A percentile compares a stretch with the other conserved stretches of the same genome.
Evolutionary conservation across 257 asterid genomes (phyloP).

Genomic region (Solanum sitiens): DNA sequence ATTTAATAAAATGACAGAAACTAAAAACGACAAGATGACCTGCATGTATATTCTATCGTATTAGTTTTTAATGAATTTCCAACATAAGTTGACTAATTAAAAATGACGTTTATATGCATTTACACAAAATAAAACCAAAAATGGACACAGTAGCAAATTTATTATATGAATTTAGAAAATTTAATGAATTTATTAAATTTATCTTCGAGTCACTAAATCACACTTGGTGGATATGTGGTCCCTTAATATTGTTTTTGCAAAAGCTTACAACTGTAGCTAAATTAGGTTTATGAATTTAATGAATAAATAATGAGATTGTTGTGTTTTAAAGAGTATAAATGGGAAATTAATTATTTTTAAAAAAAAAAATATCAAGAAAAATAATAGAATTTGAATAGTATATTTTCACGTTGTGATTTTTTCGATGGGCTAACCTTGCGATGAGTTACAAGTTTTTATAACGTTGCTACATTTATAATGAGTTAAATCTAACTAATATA

Average conservation of each 20-base stretch:
- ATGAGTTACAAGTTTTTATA: no score
- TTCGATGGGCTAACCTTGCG: no score
- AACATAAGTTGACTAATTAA: neutral
- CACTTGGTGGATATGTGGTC: neutral
- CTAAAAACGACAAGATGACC: neutral
- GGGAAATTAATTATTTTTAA: no score
- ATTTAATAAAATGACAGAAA: neutral
- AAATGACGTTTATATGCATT: neutral
- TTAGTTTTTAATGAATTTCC: neutral
- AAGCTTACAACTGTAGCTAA: neutral
- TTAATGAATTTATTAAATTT: neutral
- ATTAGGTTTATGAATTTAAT: neutral
- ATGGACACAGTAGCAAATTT: neutral
- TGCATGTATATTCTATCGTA: neutral
- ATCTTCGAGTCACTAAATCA: neutral
- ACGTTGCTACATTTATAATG: no score
- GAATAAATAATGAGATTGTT: neutral
- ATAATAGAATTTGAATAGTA: no score
- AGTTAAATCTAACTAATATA: no score
- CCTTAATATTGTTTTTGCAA: neutral
- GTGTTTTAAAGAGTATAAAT: neutral
- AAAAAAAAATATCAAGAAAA: no score
- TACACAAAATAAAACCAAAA: neutral
- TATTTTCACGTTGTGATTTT: no score
- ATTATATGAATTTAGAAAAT: neutral